A percentile compares a stretch with the other conserved stretches of the same genome.
These are phyloP conservation scores for Closterium sp. DNA, from an alignment of 139 green algal species.

Conservation along the genomic window DNA sequence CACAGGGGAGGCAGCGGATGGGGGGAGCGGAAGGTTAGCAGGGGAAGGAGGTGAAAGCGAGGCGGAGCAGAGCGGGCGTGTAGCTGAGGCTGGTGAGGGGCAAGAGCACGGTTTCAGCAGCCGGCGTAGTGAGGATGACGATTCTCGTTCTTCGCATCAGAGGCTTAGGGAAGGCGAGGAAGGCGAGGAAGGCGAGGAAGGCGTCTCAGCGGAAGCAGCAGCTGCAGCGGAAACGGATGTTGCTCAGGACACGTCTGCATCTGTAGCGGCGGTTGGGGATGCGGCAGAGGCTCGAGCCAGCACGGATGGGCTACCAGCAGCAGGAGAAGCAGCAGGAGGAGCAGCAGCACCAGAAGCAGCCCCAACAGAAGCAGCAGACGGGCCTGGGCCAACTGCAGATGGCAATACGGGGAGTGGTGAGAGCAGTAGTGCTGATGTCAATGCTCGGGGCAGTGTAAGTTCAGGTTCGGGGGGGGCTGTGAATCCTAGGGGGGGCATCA, in stretches of 20 bases:
- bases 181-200: background rate
- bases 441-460: no score
- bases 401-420: background rate
- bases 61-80: background rate
- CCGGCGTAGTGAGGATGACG: background rate
- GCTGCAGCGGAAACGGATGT: background rate
- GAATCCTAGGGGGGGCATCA: background rate
- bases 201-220: background rate
- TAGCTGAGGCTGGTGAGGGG: background rate
- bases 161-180: no score
- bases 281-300: background rate
- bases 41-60: background rate
- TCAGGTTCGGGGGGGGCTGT: no score
- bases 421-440: background rate
- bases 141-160: background rate
- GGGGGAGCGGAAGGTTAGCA: background rate
- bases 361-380: no score
- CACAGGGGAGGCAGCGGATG: background rate
- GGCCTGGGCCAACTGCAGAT: background rate
- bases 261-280: background rate
- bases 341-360: no score
- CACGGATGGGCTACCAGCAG: background rate
- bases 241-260: background rate
- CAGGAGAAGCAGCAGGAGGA: background rate
- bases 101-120: background rate